Conservation (phyloP, 371 early-diverging fungal genomes). For the Mortierella sp. region DNA sequence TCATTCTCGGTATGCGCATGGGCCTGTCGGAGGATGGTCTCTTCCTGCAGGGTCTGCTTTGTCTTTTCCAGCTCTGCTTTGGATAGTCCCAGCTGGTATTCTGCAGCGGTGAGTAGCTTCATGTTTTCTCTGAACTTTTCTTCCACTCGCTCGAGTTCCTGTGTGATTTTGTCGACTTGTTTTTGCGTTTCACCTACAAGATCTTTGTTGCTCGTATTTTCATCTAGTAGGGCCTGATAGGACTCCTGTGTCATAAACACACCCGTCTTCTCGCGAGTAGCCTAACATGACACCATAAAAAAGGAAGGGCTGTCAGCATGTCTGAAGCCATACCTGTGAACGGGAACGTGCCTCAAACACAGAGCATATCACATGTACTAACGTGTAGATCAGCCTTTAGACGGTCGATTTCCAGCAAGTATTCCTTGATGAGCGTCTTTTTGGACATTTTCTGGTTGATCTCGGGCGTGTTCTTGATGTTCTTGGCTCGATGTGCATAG, state of each 20-base stretch:
- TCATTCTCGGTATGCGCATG: conserved; percentile 62
- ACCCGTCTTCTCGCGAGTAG: conserved; percentile 79
- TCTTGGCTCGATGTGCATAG: conserved; percentile 96
- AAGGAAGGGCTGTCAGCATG: not conserved
- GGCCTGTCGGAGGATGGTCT: conserved; percentile 56
- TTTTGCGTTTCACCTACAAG: conserved; percentile 65
- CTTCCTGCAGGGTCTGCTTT: conserved; percentile 49
- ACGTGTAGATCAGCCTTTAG: conserved; percentile 56
- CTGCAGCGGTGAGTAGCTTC: conserved; percentile 56
- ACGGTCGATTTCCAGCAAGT: conserved; percentile 61
- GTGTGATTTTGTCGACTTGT: conserved; percentile 56
- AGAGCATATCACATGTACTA: not conserved
- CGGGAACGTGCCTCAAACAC: too few relatives aligned
- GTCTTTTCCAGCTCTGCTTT: conserved; percentile 56
- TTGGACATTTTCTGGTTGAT: conserved; percentile 86
- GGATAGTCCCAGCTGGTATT: conserved; percentile 52
- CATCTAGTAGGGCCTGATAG: conserved; percentile 65
- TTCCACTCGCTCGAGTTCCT: conserved; percentile 55
- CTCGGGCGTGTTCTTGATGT: conserved; percentile 92
- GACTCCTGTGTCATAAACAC: conserved; percentile 74
- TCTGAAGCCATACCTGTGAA: not conserved
- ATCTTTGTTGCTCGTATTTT: conserved; percentile 67
- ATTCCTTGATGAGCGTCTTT: conserved; percentile 79
- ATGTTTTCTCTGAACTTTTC: conserved; percentile 58
- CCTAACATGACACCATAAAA: conserved; percentile 47